Percentiles rank a stretch among this genome's conserved stretches.
phyloP scores from a whole-genome alignment of 1,139 yeast genomes.

The Sugiyamaella grinbergsii region DNA sequence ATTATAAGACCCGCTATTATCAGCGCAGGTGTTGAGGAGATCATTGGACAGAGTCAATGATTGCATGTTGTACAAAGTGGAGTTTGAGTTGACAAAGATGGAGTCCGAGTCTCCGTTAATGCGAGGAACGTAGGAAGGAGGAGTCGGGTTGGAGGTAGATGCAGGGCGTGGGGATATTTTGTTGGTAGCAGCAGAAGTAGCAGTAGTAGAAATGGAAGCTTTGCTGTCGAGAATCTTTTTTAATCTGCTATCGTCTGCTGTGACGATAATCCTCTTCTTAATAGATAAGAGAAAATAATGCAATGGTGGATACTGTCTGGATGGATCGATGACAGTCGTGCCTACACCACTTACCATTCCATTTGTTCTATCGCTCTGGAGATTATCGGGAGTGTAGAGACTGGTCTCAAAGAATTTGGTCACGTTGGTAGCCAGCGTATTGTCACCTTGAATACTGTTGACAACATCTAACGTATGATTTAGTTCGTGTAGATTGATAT shows the following conservation, averaged over 20 bases:
- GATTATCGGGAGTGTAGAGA: conserved; percentile 44
- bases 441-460: conserved; percentile 15
- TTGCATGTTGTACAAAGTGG: not conserved
- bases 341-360: conserved; percentile 4
- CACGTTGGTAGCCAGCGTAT: conserved; percentile 8
- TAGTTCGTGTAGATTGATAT: conserved; percentile 50
- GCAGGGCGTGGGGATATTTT: not conserved
- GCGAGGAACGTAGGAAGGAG: not conserved
- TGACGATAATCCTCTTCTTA: conserved; percentile 24
- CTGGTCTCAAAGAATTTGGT: conserved; percentile 13
- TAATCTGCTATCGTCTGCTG: conserved; percentile 11
- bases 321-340: not conserved
- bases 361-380: conserved; percentile 27
- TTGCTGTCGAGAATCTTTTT: not conserved
- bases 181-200: not conserved
- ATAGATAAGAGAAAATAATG: conserved; percentile 19
- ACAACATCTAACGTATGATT: conserved; percentile 20
- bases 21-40: conserved; percentile 9
- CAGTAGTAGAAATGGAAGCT: not conserved
- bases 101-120: conserved; percentile 8
- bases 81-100: conserved; percentile 1
- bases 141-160: not conserved
- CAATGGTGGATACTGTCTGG: conserved; percentile 18
- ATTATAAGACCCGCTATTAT: not conserved
- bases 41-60: not conserved